Conservation (phyloP, 805 yeast genomes). For the Maudiozyma saulgeensis region DNA sequence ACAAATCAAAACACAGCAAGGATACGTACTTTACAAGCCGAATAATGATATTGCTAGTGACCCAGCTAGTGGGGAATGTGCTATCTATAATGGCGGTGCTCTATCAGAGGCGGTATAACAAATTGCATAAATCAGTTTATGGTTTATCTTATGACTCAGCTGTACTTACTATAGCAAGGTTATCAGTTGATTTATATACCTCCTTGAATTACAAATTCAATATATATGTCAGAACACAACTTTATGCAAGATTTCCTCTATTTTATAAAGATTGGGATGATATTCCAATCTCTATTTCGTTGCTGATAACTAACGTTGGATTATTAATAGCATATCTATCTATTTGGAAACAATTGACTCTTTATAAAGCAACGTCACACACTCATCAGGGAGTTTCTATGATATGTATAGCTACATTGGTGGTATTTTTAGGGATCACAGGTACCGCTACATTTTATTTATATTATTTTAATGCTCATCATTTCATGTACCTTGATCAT, state of each 20-base stretch:
- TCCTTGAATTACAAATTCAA: constrained; percentile 21
- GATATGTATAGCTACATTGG: constrained; percentile 5
- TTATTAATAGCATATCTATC: constrained; percentile 9
- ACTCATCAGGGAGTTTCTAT: constrained; percentile 32
- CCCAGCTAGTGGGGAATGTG: constrained; percentile 44
- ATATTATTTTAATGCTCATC: constrained; percentile 1
- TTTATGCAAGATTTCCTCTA: constrained; percentile 30
- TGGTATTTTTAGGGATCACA: constrained; percentile 4
- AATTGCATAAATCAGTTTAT: constrained; percentile 26
- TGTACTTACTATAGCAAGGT: constrained; percentile 11
- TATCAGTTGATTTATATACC: constrained; percentile 14
- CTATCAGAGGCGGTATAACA: constrained; percentile 21
- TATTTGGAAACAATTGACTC: constrained; percentile 22
- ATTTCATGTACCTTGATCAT: constrained; percentile 28
- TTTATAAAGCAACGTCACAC: constrained; percentile 28
- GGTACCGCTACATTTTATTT: constrained; percentile 1
- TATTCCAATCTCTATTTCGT: constrained; percentile 18
- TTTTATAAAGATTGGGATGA: constrained; percentile 12
- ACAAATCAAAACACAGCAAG: neutral
- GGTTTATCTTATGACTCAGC: constrained; percentile 33
- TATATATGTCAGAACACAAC: constrained; percentile 17
- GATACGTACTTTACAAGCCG: neutral
- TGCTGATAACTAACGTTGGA: constrained; percentile 14
- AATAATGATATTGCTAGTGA: neutral
- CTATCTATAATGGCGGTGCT: constrained; percentile 22